Percentiles rank a stretch among this genome's conserved stretches.
Evolutionary conservation across 2,329 filamentous ascomycete species (phyloP).

Genomic region (Ophiostoma ips): DNA sequence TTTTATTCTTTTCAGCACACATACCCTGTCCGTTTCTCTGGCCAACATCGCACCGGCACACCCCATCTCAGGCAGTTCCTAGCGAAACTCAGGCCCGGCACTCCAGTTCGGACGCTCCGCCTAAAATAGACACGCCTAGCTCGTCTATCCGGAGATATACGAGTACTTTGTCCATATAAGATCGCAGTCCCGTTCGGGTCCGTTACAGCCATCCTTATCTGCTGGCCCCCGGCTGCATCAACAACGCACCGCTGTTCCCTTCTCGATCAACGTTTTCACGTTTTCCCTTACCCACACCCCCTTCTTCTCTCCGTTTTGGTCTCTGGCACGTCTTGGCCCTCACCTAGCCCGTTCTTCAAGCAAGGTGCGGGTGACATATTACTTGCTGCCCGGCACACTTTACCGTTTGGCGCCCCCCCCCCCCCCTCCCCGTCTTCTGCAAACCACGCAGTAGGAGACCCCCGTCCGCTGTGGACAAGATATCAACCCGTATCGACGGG

Average conservation of each 20-base stretch:
- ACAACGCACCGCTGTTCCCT: background rate
- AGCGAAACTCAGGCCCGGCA: background rate
- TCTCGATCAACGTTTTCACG: too few relatives aligned
- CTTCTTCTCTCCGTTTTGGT: background rate
- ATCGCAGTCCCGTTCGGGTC: background rate
- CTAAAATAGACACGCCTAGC: background rate
- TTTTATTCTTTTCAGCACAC: background rate
- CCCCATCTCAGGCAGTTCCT: too few relatives aligned
- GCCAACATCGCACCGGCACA: background rate
- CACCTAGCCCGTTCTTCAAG: background rate
- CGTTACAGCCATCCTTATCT: background rate
- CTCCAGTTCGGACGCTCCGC: too few relatives aligned
- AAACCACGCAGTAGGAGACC: constrained; percentile 1
- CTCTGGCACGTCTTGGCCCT: constrained; percentile 1
- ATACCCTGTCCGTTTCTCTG: background rate
- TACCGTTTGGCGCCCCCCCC: background rate
- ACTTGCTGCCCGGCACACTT: background rate
- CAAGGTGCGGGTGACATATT: background rate
- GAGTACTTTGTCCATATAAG: too few relatives aligned
- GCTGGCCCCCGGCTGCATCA: background rate
- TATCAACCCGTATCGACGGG: constrained; percentile 3
- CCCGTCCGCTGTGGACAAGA: constrained; percentile 1
- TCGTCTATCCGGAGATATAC: too few relatives aligned
- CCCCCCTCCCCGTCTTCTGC: too few relatives aligned
- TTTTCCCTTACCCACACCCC: constrained; percentile 5